Percentiles rank a stretch among this genome's conserved stretches.
phyloP scores from a whole-genome alignment of 306 rosid species.

The Alnus glutinosa region DNA sequence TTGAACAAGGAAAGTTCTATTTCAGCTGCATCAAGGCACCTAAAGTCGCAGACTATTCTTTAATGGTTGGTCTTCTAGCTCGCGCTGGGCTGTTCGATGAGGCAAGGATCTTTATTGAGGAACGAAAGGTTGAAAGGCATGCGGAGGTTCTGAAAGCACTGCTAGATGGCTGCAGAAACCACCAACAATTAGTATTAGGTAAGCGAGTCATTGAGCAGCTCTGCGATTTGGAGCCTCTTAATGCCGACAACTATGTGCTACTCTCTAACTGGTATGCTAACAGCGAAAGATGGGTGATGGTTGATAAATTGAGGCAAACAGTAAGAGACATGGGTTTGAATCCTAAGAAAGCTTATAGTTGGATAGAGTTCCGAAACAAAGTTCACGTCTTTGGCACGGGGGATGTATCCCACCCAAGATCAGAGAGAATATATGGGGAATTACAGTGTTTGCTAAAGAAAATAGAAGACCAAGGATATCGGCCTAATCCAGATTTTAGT shows the following conservation, averaged over 20 bases:
- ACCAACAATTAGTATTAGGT: constrained; percentile 39
- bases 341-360: constrained; percentile 53
- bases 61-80: constrained; percentile 60
- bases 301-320: constrained; percentile 33
- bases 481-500: constrained; percentile 42
- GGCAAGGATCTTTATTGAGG: constrained; percentile 43
- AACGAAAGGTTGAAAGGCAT: constrained; percentile 38
- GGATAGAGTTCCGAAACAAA: constrained; percentile 63
- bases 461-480: constrained; percentile 47
- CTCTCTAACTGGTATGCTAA: constrained; percentile 65
- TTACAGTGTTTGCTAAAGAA: constrained; percentile 52
- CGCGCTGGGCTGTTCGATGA: constrained; percentile 46
- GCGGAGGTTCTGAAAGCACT: constrained; percentile 49
- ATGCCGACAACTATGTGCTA: constrained; percentile 58
- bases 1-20: constrained; percentile 53
- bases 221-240: constrained; percentile 63
- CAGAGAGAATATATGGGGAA: constrained; percentile 50
- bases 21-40: constrained; percentile 51
- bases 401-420: constrained; percentile 66
- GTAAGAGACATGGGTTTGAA: constrained; percentile 64
- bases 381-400: constrained; percentile 75
- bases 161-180: constrained; percentile 69
- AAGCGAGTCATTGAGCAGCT: constrained; percentile 55
- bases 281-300: constrained; percentile 46
- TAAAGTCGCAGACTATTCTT: constrained; percentile 33